Evolutionary conservation across 2,329 filamentous ascomycete genomes (phyloP).

Genomic region (Juglanconis oblonga): DNA sequence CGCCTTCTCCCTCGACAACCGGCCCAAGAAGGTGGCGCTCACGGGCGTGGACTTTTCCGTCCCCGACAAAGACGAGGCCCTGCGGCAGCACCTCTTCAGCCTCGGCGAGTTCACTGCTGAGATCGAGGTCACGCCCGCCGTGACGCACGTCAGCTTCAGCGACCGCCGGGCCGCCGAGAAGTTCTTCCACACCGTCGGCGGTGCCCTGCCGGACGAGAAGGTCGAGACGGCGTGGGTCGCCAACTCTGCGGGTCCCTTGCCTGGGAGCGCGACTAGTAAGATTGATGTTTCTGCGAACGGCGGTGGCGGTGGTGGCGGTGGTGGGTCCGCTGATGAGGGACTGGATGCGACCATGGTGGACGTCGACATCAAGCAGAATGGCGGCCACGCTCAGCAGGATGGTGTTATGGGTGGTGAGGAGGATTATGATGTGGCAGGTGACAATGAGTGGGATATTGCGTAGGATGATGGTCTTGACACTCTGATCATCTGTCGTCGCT

Average conservation of each 20-base stretch:
- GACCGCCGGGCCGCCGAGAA: slow-evolving; percentile 70
- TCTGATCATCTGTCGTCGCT: not conserved
- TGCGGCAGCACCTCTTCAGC: slow-evolving; percentile 68
- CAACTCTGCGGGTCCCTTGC: slow-evolving; percentile 25
- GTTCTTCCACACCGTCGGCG: slow-evolving; percentile 58
- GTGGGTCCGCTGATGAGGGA: slow-evolving; percentile 15
- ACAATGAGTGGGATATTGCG: slow-evolving; percentile 42
- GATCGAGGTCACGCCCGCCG: slow-evolving; percentile 45
- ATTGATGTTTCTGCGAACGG: slow-evolving; percentile 10
- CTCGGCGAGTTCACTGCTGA: slow-evolving; percentile 58
- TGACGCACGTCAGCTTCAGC: slow-evolving; percentile 60
- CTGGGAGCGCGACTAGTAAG: slow-evolving; percentile 21
- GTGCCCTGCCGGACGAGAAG: slow-evolving; percentile 62
- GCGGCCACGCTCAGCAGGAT: slow-evolving; percentile 24
- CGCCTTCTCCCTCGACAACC: slow-evolving; percentile 70
- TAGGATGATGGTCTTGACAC: not conserved
- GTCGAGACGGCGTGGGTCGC: slow-evolving; percentile 64
- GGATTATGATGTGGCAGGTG: slow-evolving; percentile 54
- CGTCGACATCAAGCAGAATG: slow-evolving; percentile 6
- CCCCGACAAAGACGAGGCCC: slow-evolving; percentile 60
- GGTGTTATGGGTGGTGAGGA: slow-evolving; percentile 40
- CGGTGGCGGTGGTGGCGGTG: not conserved
- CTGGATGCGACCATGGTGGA: slow-evolving; percentile 25
- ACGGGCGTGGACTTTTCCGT: slow-evolving; percentile 62
- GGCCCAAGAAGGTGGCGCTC: slow-evolving; percentile 66